phyloP scores from a whole-genome alignment of 768 basidiomycete species.

The Suillus ampliporus region DNA sequence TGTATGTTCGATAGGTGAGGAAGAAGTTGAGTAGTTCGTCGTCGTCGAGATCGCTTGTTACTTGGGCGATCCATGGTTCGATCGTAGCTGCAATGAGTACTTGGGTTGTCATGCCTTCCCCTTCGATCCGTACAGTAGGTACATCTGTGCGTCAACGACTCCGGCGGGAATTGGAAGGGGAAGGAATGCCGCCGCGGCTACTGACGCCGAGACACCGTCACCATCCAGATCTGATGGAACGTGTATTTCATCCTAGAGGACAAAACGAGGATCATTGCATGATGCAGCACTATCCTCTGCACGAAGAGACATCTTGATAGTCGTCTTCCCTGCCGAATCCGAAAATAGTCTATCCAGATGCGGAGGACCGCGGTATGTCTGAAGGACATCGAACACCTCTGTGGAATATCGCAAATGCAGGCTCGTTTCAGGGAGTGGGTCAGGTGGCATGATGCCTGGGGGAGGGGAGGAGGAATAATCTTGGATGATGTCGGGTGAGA shows the following conservation, averaged over 20 bases:
- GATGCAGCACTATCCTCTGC: constrained; percentile 73
- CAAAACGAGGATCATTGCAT: constrained; percentile 88
- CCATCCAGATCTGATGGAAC: constrained; percentile 36
- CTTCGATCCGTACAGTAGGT: constrained; percentile 31
- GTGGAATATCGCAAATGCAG: constrained; percentile 70
- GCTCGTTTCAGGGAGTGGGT: constrained; percentile 53
- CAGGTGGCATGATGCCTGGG: constrained; percentile 29
- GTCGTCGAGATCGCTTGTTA: constrained; percentile 85
- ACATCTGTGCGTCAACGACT: constrained; percentile 33
- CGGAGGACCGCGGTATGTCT: constrained; percentile 82
- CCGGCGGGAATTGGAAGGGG: constrained; percentile 44
- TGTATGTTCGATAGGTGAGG: constrained; percentile 88
- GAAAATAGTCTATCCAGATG: constrained; percentile 69
- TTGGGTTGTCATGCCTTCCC: constrained; percentile 38
- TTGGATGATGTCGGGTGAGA: background rate
- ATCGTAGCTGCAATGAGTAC: constrained; percentile 89
- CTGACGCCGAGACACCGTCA: constrained; percentile 47
- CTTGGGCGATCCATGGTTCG: constrained; percentile 91
- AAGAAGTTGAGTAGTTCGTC: constrained; percentile 91
- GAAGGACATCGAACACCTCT: constrained; percentile 83
- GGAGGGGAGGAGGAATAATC: constrained; percentile 22
- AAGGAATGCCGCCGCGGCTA: constrained; percentile 45
- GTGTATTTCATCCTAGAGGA: constrained; percentile 80
- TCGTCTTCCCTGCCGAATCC: constrained; percentile 62
- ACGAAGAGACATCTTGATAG: constrained; percentile 73